Evolutionary conservation across 495 filamentous ascomycete genomes (phyloP), one percentile per base, ranked within the genome.

Genomic region (Cryomyces minteri): DNA sequence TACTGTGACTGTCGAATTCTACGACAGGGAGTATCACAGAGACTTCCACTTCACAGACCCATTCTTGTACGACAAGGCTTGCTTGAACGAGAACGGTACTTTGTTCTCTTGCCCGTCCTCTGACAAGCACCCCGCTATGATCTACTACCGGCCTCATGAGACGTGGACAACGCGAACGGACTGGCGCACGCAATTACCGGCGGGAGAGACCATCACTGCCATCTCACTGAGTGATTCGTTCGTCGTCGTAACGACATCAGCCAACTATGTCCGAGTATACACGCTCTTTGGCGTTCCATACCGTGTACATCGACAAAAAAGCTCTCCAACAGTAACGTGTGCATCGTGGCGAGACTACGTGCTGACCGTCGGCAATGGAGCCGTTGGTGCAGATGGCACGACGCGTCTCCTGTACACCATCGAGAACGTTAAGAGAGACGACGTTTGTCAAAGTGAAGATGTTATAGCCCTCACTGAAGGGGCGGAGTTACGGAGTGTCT

Each of bases 11-110:
- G 85, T 96, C 11, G 90, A 98, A 52, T 98, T 98, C 59, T 94
- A 95, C 58, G 90, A 98, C 62, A 75, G 83, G 18, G 84, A 94
- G 48, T 77, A 77, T 44, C 84, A 94, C 56, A 72, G 92, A 25
- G 83, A 93, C 62, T 95, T 94, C 54, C 90, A 98, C 63, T 96
- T 96, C 62, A 96, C 88, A 2, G 90, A 98, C 55, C 86, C 86
- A 1, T 93, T 82, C 56, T 67, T 84, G 18, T 95, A 96, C 61
- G 92, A 98, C 62, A 92, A 92, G 56, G 88, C 90, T n/a, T 95
- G 88, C 53, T 64, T 82, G 3, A 80, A 86, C 57, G 85, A 94
- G 33, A 74, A 82, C 46, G 90, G 90, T 30, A 71, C 84, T 0
- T 69, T 94, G 0, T 95, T 96, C 58, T 83, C 88, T 1, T 90